These are phyloP conservation scores for Beta macrorhiza DNA, from an alignment of 179 eudicot genomes.

Conservation along the genomic window DNA sequence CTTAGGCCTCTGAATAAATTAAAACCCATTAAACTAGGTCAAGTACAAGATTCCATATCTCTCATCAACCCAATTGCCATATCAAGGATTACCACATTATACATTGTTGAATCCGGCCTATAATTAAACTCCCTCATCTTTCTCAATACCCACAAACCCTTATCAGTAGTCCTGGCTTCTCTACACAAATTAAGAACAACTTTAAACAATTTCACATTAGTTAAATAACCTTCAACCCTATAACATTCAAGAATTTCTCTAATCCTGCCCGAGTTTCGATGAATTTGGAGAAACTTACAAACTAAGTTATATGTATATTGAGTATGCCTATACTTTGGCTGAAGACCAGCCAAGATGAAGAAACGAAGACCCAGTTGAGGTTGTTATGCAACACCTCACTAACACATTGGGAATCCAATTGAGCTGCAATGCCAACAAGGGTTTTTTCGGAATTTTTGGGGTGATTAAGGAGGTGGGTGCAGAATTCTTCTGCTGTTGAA, in stretches of 20 bases:
- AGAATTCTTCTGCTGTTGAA: conserved; percentile 44
- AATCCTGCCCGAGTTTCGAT: conserved; percentile 37
- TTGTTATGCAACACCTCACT: conserved; percentile 50
- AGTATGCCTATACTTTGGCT: conserved; percentile 54
- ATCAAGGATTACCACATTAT: conserved; percentile 63
- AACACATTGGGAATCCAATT: conserved; percentile 50
- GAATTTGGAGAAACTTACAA: conserved; percentile 50
- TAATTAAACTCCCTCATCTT: conserved; percentile 61
- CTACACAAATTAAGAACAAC: conserved; percentile 67
- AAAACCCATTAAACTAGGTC: too few relatives aligned
- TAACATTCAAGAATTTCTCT: conserved; percentile 51
- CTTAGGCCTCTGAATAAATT: too few relatives aligned
- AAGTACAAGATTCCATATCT: conserved; percentile 54
- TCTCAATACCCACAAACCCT: conserved; percentile 73
- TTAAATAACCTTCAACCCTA: conserved; percentile 44
- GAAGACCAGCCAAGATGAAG: conserved; percentile 78
- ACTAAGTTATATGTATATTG: conserved; percentile 54
- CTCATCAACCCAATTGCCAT: conserved; percentile 46
- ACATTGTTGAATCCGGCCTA: conserved; percentile 60
- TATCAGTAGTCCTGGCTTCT: conserved; percentile 55
- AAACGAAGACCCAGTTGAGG: conserved; percentile 70
- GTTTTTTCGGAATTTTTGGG: conserved; percentile 52
- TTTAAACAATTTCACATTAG: conserved; percentile 52
- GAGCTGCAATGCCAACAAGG: conserved; percentile 37
- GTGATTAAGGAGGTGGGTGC: conserved; percentile 45